A percentile compares a stretch with the other conserved stretches of the same genome.
phyloP scores from a whole-genome alignment of 1,284 basidiomycete species.

The Paramarasmius palmivorus region DNA sequence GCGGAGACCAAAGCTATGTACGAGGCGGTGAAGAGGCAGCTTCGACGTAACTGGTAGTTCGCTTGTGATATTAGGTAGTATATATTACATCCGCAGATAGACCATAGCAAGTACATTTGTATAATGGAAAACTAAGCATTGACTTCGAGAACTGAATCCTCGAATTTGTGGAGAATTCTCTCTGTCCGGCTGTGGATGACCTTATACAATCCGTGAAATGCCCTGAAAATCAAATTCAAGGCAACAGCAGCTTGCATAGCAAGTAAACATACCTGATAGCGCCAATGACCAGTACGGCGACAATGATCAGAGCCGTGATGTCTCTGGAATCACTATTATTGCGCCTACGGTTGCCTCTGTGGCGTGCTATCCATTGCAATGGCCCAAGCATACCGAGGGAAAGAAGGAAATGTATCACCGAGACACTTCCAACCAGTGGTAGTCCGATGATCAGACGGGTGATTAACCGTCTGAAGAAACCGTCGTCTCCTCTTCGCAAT shows the following conservation, averaged over 20 bases:
- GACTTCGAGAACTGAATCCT: slow-evolving; percentile 80
- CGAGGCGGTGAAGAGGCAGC: slow-evolving; percentile 66
- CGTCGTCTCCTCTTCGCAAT: slow-evolving; percentile 27
- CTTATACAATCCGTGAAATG: slow-evolving; percentile 67
- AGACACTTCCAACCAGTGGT: slow-evolving; percentile 76
- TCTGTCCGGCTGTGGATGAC: slow-evolving; percentile 61
- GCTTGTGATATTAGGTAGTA: neutral
- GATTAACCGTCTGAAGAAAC: slow-evolving; percentile 55
- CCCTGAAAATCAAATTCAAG: slow-evolving; percentile 39
- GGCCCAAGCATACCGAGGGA: slow-evolving; percentile 62
- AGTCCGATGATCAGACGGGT: slow-evolving; percentile 72
- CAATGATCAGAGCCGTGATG: slow-evolving; percentile 61
- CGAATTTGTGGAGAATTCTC: slow-evolving; percentile 65
- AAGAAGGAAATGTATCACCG: slow-evolving; percentile 68
- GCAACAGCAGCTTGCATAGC: slow-evolving; percentile 2
- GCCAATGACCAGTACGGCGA: slow-evolving; percentile 63
- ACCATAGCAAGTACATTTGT: slow-evolving; percentile 4
- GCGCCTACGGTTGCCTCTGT: slow-evolving; percentile 53
- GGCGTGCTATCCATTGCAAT: slow-evolving; percentile 65
- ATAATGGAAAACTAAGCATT: slow-evolving; percentile 22
- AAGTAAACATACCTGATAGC: slow-evolving; percentile 52
- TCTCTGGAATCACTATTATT: slow-evolving; percentile 54
- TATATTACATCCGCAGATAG: no score
- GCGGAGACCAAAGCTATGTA: slow-evolving; percentile 62
- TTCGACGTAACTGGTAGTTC: slow-evolving; percentile 62